These are phyloP conservation scores for Schizothecium vesticola DNA, from an alignment of 495 filamentous ascomycete genomes.

Conservation along the genomic window DNA sequence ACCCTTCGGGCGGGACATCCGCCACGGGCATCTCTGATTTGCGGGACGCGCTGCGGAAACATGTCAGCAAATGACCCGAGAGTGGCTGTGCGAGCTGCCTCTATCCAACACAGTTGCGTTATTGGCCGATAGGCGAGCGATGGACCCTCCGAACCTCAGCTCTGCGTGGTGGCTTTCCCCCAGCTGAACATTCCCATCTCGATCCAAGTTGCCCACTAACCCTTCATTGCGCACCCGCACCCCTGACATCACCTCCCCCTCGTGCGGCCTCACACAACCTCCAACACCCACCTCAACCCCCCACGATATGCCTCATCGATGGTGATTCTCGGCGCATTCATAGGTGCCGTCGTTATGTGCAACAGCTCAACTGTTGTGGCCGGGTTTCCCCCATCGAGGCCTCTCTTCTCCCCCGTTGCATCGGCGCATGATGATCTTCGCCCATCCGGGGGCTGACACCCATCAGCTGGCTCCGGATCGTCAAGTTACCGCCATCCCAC, in stretches of 20 bases:
- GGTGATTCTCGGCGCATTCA: background rate
- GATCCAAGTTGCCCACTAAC: background rate
- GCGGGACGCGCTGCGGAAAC: background rate
- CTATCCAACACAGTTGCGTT: background rate
- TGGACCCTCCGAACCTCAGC: background rate
- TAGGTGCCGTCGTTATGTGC: background rate
- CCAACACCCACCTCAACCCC: background rate
- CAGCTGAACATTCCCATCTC: background rate
- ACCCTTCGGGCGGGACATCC: background rate
- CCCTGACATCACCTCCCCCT: background rate
- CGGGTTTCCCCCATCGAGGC: background rate
- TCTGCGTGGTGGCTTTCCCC: background rate
- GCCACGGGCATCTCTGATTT: background rate
- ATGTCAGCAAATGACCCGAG: background rate
- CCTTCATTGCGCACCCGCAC: background rate
- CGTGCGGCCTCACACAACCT: background rate
- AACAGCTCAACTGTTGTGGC: background rate
- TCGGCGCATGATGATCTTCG: slow-evolving; percentile 11
- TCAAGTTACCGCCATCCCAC: background rate
- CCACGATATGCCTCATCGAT: background rate
- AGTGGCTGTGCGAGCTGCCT: background rate
- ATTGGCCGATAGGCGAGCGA: background rate
- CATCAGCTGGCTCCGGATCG: slow-evolving; percentile 9
- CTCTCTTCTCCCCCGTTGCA: background rate
- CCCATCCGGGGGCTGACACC: slow-evolving; percentile 6